These are phyloP conservation scores for Coemansia sp. DNA, from an alignment of 192 early-diverging fungal genomes.

Conservation along the genomic window DNA sequence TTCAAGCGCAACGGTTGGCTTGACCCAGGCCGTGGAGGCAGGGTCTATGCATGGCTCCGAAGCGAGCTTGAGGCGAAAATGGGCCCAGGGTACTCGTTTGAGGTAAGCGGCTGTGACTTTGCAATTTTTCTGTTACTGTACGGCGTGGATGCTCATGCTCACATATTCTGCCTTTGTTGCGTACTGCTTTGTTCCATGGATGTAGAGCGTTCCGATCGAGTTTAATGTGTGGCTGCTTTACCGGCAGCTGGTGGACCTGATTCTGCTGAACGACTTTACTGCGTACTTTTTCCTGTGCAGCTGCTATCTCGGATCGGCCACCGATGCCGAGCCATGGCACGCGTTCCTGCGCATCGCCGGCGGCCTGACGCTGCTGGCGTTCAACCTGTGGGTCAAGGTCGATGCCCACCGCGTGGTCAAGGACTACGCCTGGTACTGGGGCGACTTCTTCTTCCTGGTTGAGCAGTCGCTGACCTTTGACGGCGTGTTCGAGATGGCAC, in stretches of 20 bases:
- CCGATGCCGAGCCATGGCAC: slow-evolving; percentile 55
- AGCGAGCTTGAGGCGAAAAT: slow-evolving; percentile 73
- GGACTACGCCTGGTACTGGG: slow-evolving; percentile 99
- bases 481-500: slow-evolving; percentile 94
- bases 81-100: slow-evolving; percentile 77
- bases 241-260: slow-evolving; percentile 88
- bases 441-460: slow-evolving; percentile 96
- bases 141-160: no score
- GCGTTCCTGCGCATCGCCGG: slow-evolving; percentile 74
- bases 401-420: slow-evolving; percentile 95
- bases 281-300: slow-evolving; percentile 85
- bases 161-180: no score
- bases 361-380: slow-evolving; percentile 75
- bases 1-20: slow-evolving; percentile 70
- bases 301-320: slow-evolving; percentile 69
- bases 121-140: neutral
- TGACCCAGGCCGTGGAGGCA: slow-evolving; percentile 56
- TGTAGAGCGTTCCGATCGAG: slow-evolving; percentile 74
- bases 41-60: slow-evolving; percentile 61
- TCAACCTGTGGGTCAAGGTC: slow-evolving; percentile 95
- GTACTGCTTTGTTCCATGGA: neutral
- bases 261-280: slow-evolving; percentile 91
- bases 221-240: slow-evolving; percentile 97
- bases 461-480: slow-evolving; percentile 89
- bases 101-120: slow-evolving; percentile 16